Evolutionary conservation across 371 early-diverging fungal genomes (phyloP), one percentile per base, ranked within the genome.

Genomic region (Saksenaea vasiformis): DNA sequence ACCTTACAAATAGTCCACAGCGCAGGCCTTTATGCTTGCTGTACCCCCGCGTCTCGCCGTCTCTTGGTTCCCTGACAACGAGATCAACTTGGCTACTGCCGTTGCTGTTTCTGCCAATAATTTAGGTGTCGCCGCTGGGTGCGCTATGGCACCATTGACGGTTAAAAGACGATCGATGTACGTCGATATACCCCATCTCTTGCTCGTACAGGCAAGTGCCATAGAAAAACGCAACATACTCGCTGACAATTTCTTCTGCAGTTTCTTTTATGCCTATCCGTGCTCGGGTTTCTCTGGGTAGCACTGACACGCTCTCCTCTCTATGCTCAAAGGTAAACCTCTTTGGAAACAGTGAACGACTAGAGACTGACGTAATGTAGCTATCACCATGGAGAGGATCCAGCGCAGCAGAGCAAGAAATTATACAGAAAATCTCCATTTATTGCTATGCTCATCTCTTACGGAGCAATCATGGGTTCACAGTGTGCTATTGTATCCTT

Each of bases 101-200:
- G 69, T 85, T 58, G 85, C 80, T 0, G 80, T 83, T 15, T 78
- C 79, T 7, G 77, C 79, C 1, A 83, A 85, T 63, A 79, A 77
- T 39, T 67, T 83, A 15, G 85, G 85, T 5, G 71, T 80, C 24
- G 85, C 83, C 5, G 69, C 68, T 37, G 85, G 85, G 36, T 82
- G 83, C 64, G 71, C 78, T 9, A 70, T 79, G 64, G 74, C 82
- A 0, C 85, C 85, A 9, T 36, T 76, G 27, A 59, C 74, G 22
- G 71, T 85, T 0, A 69, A 76, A n/a, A 63, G 73, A 9, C 51
- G 61, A 3, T 77, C 82, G 0, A 72, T 73, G 53, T 27, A 56
- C 10, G 43, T 39, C 13, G 83, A 83, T 60, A 75, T 83, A 24
- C 83, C 85, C 0, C 47, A 63, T 31, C 61, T 78, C 17, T 24